Conservation (phyloP, 2,329 filamentous ascomycete genomes). For the Pseudogymnoascus sp. region DNA sequence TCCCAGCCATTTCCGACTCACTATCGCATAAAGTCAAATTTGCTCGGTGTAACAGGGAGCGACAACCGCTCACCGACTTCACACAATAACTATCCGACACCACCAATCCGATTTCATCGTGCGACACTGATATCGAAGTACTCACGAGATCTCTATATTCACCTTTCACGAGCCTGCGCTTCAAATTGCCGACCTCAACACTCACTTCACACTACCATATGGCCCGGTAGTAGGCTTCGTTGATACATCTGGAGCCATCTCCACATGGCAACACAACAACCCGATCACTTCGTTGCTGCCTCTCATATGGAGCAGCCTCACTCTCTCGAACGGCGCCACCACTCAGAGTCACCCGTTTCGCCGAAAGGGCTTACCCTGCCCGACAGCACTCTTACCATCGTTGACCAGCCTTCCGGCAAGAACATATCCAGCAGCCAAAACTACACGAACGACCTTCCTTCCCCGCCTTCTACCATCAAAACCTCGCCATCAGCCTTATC, state of each 20-base stretch:
- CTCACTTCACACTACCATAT: neutral
- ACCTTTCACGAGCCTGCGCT: neutral
- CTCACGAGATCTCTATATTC: neutral
- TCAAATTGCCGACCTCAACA: neutral
- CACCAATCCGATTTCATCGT: neutral
- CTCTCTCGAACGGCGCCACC: neutral
- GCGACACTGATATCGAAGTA: neutral
- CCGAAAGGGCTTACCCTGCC: neutral
- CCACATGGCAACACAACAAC: neutral
- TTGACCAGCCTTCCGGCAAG: neutral
- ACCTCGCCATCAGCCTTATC: neutral
- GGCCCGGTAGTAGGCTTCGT: neutral
- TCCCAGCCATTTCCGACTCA: neutral
- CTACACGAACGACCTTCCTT: constrained; percentile 5
- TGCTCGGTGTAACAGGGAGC: neutral
- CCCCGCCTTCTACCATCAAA: constrained; percentile 7
- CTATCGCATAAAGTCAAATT: neutral
- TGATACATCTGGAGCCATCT: neutral
- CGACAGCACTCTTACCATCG: neutral
- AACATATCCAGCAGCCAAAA: neutral
- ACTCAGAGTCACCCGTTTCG: constrained; percentile 1
- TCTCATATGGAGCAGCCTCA: neutral
- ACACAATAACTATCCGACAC: neutral
- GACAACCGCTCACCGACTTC: neutral
- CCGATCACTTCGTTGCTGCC: neutral